phyloP scores from a whole-genome alignment of 2,329 filamentous ascomycete genomes.

The Periconia sp. region DNA sequence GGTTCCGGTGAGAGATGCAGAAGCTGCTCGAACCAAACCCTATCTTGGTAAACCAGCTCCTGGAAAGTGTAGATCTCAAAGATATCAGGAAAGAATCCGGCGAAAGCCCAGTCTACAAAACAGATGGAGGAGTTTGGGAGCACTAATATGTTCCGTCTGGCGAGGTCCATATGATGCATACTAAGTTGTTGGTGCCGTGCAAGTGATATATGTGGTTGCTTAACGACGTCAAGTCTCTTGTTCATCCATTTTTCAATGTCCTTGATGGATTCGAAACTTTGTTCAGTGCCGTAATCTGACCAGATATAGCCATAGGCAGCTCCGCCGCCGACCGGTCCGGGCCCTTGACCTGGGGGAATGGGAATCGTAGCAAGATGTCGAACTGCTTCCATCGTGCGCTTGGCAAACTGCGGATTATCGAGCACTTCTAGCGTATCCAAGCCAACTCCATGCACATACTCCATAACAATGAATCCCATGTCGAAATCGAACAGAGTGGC shows the following conservation, averaged over 20 bases:
- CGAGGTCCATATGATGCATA: slow-evolving; percentile 12
- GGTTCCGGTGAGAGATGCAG: background rate
- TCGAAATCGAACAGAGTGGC: background rate
- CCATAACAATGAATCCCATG: slow-evolving; percentile 9
- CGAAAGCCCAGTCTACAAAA: slow-evolving; percentile 13
- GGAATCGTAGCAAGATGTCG: slow-evolving; percentile 7
- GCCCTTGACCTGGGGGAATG: slow-evolving; percentile 1
- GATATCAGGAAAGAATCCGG: slow-evolving; percentile 10
- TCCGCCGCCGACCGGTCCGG: slow-evolving; percentile 3
- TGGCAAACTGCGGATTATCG: background rate
- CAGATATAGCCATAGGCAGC: slow-evolving; percentile 4
- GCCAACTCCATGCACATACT: slow-evolving; percentile 5
- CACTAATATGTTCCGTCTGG: slow-evolving; percentile 7
- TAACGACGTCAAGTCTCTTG: slow-evolving; percentile 1
- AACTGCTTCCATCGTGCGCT: slow-evolving; percentile 2
- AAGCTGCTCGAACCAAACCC: slow-evolving; percentile 4
- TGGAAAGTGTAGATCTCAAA: slow-evolving; percentile 7
- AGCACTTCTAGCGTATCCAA: background rate
- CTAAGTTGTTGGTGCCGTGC: background rate
- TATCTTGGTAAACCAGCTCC: background rate
- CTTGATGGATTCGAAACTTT: background rate
- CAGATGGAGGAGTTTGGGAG: slow-evolving; percentile 4
- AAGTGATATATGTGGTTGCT: slow-evolving; percentile 1
- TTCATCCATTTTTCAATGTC: slow-evolving; percentile 10
- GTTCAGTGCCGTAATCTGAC: slow-evolving; percentile 2